phyloP scores from a whole-genome alignment of 805 yeast species.

The Spathaspora sp. region DNA sequence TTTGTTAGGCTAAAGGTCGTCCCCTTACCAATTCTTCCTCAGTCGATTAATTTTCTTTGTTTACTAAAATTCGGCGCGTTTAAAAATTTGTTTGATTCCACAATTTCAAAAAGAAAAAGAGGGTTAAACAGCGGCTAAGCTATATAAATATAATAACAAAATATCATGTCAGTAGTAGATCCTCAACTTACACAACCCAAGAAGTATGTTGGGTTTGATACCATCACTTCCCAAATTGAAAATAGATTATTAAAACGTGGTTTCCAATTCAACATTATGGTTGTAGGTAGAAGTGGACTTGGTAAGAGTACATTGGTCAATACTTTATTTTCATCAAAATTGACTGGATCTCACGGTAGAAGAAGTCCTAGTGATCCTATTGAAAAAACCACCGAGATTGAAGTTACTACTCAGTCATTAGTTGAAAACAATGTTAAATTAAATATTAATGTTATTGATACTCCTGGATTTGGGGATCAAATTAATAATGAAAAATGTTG shows the following conservation, averaged over 20 bases:
- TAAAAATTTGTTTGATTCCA: not conserved
- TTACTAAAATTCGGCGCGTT: not conserved
- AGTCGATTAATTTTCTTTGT: not conserved
- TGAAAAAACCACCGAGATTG: slow-evolving; percentile 83
- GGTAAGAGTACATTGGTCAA: slow-evolving; percentile 93
- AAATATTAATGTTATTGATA: slow-evolving; percentile 85
- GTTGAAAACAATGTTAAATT: slow-evolving; percentile 85
- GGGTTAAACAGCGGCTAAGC: not conserved
- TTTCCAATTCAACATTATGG: slow-evolving; percentile 90
- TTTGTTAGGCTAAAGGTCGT: not conserved
- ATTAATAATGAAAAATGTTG: slow-evolving; percentile 92
- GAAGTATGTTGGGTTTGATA: slow-evolving; percentile 92
- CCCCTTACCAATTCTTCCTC: not conserved
- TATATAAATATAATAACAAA: not conserved
- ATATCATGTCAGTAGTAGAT: slow-evolving; percentile 7
- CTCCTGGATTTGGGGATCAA: slow-evolving; percentile 98
- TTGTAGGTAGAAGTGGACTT: slow-evolving; percentile 86
- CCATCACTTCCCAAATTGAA: slow-evolving; percentile 94
- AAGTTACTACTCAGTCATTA: slow-evolving; percentile 63
- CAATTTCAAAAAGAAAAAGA: not conserved
- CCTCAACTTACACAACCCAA: slow-evolving; percentile 46
- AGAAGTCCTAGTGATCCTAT: slow-evolving; percentile 64
- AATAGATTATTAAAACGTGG: slow-evolving; percentile 88
- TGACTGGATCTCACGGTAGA: slow-evolving; percentile 74
- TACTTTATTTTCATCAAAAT: slow-evolving; percentile 81